A percentile compares a stretch with the other conserved stretches of the same genome.
These are phyloP conservation scores for Sisymbrium altissimum DNA, from an alignment of 345 rosid genomes.

Conservation along the genomic window DNA sequence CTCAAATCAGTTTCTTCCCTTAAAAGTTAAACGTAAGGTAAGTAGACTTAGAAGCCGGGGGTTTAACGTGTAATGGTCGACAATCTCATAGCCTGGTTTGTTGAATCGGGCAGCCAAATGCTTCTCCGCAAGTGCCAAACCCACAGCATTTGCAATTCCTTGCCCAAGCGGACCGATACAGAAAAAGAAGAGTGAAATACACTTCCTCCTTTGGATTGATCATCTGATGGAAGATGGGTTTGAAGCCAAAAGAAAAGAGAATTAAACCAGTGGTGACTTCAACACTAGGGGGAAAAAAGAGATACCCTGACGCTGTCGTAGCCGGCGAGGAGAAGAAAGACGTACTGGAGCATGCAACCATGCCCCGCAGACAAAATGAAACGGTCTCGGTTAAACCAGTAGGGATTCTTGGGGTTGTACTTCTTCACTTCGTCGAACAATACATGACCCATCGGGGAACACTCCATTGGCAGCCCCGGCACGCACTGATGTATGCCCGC, in stretches of 20 bases:
- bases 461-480: slow-evolving; percentile 55
- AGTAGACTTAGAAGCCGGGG: not conserved
- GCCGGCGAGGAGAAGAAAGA: slow-evolving; percentile 95
- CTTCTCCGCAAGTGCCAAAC: slow-evolving; percentile 87
- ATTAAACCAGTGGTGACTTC: slow-evolving; percentile 94
- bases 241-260: not conserved
- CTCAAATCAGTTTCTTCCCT: not conserved
- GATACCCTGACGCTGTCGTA: slow-evolving; percentile 79
- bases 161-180: slow-evolving; percentile 91
- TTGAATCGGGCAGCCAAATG: slow-evolving; percentile 88
- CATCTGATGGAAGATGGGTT: too few species aligned
- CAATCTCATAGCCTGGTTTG: slow-evolving; percentile 70
- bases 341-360: slow-evolving; percentile 95
- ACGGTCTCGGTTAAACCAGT: slow-evolving; percentile 98
- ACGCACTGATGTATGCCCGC: slow-evolving; percentile 11
- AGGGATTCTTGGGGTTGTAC: slow-evolving; percentile 94
- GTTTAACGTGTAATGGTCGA: slow-evolving; percentile 88
- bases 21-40: too few species aligned
- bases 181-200: slow-evolving; percentile 8
- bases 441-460: slow-evolving; percentile 87
- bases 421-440: slow-evolving; percentile 92
- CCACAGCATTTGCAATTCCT: slow-evolving; percentile 87
- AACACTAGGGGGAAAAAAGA: slow-evolving; percentile 45
- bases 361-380: slow-evolving; percentile 96
- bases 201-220: too few species aligned